Percentiles rank a stretch among this genome's conserved stretches.
These are phyloP conservation scores for Phaeolepiota aurea DNA, from an alignment of 768 basidiomycete genomes.

Conservation along the genomic window DNA sequence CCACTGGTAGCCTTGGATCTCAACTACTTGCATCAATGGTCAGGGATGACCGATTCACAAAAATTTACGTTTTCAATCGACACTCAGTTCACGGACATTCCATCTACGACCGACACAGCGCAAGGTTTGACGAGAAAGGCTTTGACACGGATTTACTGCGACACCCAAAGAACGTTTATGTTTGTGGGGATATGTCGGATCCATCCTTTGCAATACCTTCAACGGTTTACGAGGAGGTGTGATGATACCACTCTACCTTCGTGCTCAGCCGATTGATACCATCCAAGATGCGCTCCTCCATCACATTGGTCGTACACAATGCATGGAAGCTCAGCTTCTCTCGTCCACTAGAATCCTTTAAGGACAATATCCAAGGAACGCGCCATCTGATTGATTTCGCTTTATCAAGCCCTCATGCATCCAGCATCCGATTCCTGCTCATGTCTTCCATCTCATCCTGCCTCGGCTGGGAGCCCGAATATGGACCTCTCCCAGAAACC, in stretches of 20 bases:
- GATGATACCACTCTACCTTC: neutral
- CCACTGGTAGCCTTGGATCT: conserved; percentile 30
- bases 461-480: neutral
- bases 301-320: conserved; percentile 30
- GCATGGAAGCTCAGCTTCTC: conserved; percentile 42
- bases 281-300: conserved; percentile 23
- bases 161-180: conserved; percentile 1
- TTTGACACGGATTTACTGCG: neutral
- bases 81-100: neutral
- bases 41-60: conserved; percentile 12
- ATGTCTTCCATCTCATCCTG: neutral
- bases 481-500: neutral
- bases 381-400: conserved; percentile 11
- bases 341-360: conserved; percentile 41
- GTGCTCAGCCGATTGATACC: neutral
- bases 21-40: conserved; percentile 22
- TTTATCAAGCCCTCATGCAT: neutral
- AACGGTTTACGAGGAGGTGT: neutral
- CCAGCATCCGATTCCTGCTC: neutral
- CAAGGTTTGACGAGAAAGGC: neutral
- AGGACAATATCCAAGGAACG: conserved; percentile 36
- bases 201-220: neutral
- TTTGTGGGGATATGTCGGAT: neutral
- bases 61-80: conserved; percentile 25
- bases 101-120: neutral